phyloP scores from a whole-genome alignment of 2,329 filamentous ascomycete species.

The Alternaria infectoria region DNA sequence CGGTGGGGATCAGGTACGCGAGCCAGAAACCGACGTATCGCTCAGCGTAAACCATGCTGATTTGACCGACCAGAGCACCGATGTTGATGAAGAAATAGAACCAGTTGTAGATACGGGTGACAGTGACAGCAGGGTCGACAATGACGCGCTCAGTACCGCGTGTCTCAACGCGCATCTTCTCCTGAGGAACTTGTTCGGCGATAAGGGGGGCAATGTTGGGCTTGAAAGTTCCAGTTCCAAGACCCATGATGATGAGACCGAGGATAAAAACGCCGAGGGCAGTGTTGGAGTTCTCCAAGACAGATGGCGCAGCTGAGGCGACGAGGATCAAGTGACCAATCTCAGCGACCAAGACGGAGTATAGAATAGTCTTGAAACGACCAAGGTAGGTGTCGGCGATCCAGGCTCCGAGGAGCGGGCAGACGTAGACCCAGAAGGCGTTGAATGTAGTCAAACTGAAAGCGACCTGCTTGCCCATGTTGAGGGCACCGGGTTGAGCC shows the following conservation, averaged over 20 bases:
- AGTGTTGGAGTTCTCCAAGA: slow-evolving; percentile 56
- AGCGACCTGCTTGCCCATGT: slow-evolving; percentile 61
- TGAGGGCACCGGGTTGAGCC: slow-evolving; percentile 58
- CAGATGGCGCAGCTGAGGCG: slow-evolving; percentile 59
- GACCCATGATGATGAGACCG: slow-evolving; percentile 66
- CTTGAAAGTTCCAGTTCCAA: slow-evolving; percentile 74
- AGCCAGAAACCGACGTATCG: slow-evolving; percentile 73
- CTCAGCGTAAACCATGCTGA: slow-evolving; percentile 49
- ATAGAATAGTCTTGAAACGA: slow-evolving; percentile 65
- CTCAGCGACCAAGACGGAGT: slow-evolving; percentile 65
- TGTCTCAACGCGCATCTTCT: slow-evolving; percentile 55
- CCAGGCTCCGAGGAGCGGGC: slow-evolving; percentile 65
- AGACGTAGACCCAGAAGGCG: slow-evolving; percentile 63
- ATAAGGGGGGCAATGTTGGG: slow-evolving; percentile 64
- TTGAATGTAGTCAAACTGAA: slow-evolving; percentile 61
- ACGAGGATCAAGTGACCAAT: slow-evolving; percentile 62
- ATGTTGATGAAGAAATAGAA: slow-evolving; percentile 51
- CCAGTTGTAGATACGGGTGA: slow-evolving; percentile 70
- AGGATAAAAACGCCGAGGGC: slow-evolving; percentile 63
- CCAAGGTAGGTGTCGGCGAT: slow-evolving; percentile 67
- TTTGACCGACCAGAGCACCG: slow-evolving; percentile 44
- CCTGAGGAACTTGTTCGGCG: slow-evolving; percentile 69
- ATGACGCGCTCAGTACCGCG: slow-evolving; percentile 64
- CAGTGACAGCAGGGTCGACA: slow-evolving; percentile 70
- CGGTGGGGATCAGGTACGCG: slow-evolving; percentile 71